These are phyloP conservation scores for Staphylotrichum tortipilum DNA, from an alignment of 495 filamentous ascomycete species.

Conservation along the genomic window DNA sequence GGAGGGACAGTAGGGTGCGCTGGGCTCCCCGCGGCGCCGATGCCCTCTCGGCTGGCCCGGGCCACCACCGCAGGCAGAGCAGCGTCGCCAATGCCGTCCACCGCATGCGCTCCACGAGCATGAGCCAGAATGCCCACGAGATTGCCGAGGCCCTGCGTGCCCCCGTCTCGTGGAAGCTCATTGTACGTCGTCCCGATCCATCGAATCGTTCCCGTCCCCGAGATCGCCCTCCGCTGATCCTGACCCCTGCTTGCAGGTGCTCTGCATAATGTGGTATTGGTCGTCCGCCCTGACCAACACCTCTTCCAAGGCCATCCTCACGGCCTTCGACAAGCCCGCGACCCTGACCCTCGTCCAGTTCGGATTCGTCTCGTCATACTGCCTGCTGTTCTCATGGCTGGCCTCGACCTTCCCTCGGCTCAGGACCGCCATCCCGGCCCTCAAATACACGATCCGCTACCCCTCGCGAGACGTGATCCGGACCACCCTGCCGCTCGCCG, in stretches of 20 bases:
- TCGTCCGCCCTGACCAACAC: conserved; percentile 94
- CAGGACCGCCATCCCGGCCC: conserved; percentile 59
- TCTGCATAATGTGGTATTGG: conserved; percentile 86
- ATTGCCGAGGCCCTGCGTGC: conserved; percentile 84
- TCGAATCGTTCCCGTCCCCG: too few relatives aligned
- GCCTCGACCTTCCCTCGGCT: conserved; percentile 60
- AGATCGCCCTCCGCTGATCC: too few relatives aligned
- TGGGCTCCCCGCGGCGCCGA: conserved; percentile 32
- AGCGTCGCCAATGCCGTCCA: conserved; percentile 79
- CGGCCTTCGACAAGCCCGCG: conserved; percentile 81
- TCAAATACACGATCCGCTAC: conserved; percentile 72
- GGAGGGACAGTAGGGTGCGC: conserved; percentile 41
- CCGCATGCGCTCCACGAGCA: conserved; percentile 70
- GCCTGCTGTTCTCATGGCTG: conserved; percentile 65
- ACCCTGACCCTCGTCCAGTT: conserved; percentile 96
- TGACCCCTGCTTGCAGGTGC: conserved; percentile 45
- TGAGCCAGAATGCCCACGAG: conserved; percentile 88
- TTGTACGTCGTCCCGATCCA: too few relatives aligned
- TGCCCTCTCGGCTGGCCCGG: too few relatives aligned
- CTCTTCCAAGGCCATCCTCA: conserved; percentile 94
- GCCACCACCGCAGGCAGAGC: conserved; percentile 67
- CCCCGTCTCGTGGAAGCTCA: conserved; percentile 69
- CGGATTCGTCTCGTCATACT: conserved; percentile 84
- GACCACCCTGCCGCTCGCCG: conserved; percentile 80
- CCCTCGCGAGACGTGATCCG: conserved; percentile 76